Conservation (phyloP, 768 basidiomycete genomes). For the Leucocoprinus sp. region DNA sequence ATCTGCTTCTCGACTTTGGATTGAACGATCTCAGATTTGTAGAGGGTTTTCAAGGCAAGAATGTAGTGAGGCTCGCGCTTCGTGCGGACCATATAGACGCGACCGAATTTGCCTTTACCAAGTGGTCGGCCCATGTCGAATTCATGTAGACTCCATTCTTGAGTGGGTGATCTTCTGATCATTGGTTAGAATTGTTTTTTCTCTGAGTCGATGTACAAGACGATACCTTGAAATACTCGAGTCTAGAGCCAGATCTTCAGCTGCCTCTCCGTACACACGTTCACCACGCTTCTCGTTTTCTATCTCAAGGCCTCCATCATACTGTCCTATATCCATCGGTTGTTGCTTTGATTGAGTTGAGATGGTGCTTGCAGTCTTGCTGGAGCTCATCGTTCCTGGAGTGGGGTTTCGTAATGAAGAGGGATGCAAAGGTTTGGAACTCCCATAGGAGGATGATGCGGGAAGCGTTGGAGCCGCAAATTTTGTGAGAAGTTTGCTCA, state of each 20-base stretch:
- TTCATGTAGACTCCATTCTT: slow-evolving; percentile 75
- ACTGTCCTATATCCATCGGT: slow-evolving; percentile 72
- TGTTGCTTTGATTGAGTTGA: slow-evolving; percentile 21
- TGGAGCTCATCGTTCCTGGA: slow-evolving; percentile 11
- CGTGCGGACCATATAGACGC: slow-evolving; percentile 97
- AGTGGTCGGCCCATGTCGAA: slow-evolving; percentile 95
- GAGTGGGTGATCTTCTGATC: slow-evolving; percentile 57
- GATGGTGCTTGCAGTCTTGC: slow-evolving; percentile 12
- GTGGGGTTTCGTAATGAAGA: slow-evolving; percentile 38
- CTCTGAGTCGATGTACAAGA: slow-evolving; percentile 17
- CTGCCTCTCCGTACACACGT: slow-evolving; percentile 67
- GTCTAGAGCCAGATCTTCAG: slow-evolving; percentile 75
- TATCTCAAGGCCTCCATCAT: slow-evolving; percentile 94
- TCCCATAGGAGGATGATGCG: slow-evolving; percentile 17
- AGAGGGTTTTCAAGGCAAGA: slow-evolving; percentile 92
- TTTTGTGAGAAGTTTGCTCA: slow-evolving; percentile 68
- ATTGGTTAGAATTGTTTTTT: background rate
- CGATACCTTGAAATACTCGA: slow-evolving; percentile 63
- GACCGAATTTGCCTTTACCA: slow-evolving; percentile 99
- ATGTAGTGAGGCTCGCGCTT: slow-evolving; percentile 85
- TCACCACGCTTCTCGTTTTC: slow-evolving; percentile 81
- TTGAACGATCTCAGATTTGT: slow-evolving; percentile 92
- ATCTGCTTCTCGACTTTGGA: slow-evolving; percentile 95
- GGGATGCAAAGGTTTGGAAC: slow-evolving; percentile 27
- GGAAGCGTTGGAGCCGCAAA: slow-evolving; percentile 60